Evolutionary conservation across 768 basidiomycete species (phyloP), one percentile per base, ranked within the genome.

Genomic region (Trametes cinnabarina): DNA sequence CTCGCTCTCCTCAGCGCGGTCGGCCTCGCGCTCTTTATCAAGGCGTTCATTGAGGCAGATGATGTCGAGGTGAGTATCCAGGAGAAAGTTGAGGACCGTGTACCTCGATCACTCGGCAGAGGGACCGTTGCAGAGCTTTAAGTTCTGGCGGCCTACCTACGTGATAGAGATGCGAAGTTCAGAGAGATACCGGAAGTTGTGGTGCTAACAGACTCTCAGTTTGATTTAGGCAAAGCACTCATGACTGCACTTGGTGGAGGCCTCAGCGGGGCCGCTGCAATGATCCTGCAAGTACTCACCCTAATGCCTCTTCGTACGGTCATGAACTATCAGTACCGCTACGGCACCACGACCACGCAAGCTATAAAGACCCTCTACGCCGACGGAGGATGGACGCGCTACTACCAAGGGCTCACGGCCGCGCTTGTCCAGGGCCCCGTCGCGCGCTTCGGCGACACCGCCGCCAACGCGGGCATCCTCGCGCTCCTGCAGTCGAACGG

Each of bases 251-350:
- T 91, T 0, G 95, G 96, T 8, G 95, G 96, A 22, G 95, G 94
- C 4, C 72, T 95, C 47, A 93, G 89, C 63, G 95, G 94, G 46
- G 92, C 93, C 15, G 88, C 89, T 82, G 95, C 95, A 0, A 98
- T 98, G 96, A 82, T 98, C 4, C 76, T 98, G 5, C 96, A 98
- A 69, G 96, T 98, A 17, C 71, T 97, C 49, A 84, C 86, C 1
- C 80, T 96, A 57, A 97, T 97, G 94, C 94, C 93, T 5, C 72
- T 96, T n/a, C 83, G 93, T n/a, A 97, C 95, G 2, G 81, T 94
- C 54, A 98, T 98, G 96, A 98, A 98, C 77, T 97, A 91, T 69
- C 93, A 94, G 74, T 94, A 94, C 70, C 84, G 88, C 51, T 94
- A 85, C 68, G 94, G 94, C n/a, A 88, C 87, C 2, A 81, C 84